Conservation (phyloP, 140 eudicot genomes). For the Anethum foeniculum region DNA sequence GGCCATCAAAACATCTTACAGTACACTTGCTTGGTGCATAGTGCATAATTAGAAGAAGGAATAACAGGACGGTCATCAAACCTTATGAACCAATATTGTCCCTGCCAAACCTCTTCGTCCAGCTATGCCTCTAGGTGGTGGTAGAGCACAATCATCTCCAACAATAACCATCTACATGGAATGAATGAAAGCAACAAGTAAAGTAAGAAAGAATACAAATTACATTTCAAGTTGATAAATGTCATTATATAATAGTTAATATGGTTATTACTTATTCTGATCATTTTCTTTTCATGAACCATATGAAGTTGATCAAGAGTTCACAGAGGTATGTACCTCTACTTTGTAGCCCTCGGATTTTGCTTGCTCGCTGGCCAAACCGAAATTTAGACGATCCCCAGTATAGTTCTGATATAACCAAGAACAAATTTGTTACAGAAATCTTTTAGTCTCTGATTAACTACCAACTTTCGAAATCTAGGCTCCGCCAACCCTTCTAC, state of each 20-base stretch:
- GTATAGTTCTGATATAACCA: conserved; percentile 65
- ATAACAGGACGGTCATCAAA: conserved; percentile 17
- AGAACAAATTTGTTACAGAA: conserved; percentile 3
- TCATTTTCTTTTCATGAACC: not conserved
- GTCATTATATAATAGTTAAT: not conserved
- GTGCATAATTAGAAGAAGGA: not conserved
- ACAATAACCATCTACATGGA: conserved; percentile 78
- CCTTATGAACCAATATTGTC: conserved; percentile 91
- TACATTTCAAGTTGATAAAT: not conserved
- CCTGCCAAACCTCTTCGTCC: conserved; percentile 99
- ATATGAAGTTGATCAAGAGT: not conserved
- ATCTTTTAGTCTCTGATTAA: not conserved
- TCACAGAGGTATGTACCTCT: conserved; percentile 51
- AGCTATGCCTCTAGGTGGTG: conserved; percentile 97
- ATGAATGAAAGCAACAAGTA: not conserved
- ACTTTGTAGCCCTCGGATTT: conserved; percentile 92
- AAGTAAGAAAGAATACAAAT: not conserved
- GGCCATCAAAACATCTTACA: not conserved
- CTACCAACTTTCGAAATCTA: not conserved
- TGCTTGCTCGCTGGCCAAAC: conserved; percentile 97
- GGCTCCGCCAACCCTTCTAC: conserved; percentile 10
- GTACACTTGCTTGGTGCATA: not conserved
- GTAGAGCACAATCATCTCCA: conserved; percentile 98
- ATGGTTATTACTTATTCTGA: not conserved
- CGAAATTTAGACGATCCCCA: conserved; percentile 88